Conservation (phyloP, 2,329 filamentous ascomycete species). For the Orbilia brochopaga region DNA sequence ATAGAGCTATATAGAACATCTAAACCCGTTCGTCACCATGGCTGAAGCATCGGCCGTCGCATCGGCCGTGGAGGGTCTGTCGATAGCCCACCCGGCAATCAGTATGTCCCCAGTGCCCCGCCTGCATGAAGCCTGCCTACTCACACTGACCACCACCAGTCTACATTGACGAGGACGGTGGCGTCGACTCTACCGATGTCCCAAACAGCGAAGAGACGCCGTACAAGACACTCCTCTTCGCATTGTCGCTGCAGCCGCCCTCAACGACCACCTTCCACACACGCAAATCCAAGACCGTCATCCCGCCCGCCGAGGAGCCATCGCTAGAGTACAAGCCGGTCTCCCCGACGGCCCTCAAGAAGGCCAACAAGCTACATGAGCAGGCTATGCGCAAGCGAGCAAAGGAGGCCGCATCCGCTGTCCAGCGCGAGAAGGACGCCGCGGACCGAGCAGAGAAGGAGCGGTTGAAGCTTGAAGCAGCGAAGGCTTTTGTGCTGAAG, state of each 20-base stretch:
- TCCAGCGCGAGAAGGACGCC: conserved; percentile 77
- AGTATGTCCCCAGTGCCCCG: conserved; percentile 18
- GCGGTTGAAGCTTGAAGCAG: conserved; percentile 76
- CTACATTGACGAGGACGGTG: conserved; percentile 82
- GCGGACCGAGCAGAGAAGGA: conserved; percentile 77
- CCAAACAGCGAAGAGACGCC: conserved; percentile 74
- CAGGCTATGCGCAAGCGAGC: conserved; percentile 68
- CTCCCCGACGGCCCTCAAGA: conserved; percentile 74
- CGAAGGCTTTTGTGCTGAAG: conserved; percentile 74
- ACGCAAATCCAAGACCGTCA: conserved; percentile 53
- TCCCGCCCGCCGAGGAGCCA: conserved; percentile 64
- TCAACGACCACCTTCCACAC: conserved; percentile 52
- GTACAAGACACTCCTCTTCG: conserved; percentile 80
- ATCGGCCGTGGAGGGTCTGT: conserved; percentile 40
- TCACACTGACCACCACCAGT: conserved; percentile 57
- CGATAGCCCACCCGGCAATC: conserved; percentile 38
- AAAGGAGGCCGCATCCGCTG: conserved; percentile 79
- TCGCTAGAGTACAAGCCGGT: conserved; percentile 69
- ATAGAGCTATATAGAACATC: neutral
- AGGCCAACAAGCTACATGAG: conserved; percentile 67
- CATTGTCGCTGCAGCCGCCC: conserved; percentile 67
- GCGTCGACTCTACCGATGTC: conserved; percentile 71
- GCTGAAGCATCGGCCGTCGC: conserved; percentile 31
- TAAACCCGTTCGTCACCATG: conserved; percentile 16
- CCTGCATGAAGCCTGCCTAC: conserved; percentile 2